Conservation (phyloP, 352 stramenopile genomes). For the Globisporangium recalcitrans region DNA sequence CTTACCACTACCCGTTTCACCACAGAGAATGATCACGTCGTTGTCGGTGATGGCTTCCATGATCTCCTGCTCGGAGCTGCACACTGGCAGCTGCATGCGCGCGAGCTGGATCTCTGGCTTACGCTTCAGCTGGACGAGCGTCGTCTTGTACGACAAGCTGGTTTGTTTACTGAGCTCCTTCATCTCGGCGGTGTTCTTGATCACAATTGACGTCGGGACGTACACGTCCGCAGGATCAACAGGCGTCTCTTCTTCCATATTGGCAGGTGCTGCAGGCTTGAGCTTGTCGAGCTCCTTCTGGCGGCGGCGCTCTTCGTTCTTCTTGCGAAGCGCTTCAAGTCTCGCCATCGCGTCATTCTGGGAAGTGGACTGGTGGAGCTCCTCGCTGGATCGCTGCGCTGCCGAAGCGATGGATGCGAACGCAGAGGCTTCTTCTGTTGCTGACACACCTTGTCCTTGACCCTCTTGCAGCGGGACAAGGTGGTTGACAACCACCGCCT, state of each 20-base stretch:
- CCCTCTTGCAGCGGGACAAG: constrained; percentile 26
- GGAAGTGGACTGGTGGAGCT: constrained; percentile 26
- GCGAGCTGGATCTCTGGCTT: constrained; percentile 83
- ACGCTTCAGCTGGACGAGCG: constrained; percentile 67
- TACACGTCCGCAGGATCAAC: constrained; percentile 42
- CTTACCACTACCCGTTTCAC: constrained; percentile 98
- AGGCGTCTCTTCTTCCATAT: constrained; percentile 19
- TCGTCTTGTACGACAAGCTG: constrained; percentile 57
- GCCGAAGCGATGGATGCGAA: neutral
- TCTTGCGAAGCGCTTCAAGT: constrained; percentile 60
- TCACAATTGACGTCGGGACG: constrained; percentile 56
- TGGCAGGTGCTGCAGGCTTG: constrained; percentile 6
- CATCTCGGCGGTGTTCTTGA: constrained; percentile 64
- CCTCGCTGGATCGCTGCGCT: neutral
- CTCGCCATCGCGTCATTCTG: constrained; percentile 68
- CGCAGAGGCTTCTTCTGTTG: neutral
- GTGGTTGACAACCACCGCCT: constrained; percentile 22
- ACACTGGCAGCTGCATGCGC: constrained; percentile 96
- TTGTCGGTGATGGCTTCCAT: constrained; percentile 95
- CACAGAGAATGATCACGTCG: constrained; percentile 97
- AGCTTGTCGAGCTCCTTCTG: constrained; percentile 26
- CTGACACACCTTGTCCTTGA: neutral
- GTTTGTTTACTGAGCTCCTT: constrained; percentile 43
- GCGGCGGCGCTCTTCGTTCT: constrained; percentile 74
- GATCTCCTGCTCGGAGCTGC: constrained; percentile 98